Conservation (phyloP, 2,329 filamentous ascomycete species). For the Neodidymelliopsis sp. region DNA sequence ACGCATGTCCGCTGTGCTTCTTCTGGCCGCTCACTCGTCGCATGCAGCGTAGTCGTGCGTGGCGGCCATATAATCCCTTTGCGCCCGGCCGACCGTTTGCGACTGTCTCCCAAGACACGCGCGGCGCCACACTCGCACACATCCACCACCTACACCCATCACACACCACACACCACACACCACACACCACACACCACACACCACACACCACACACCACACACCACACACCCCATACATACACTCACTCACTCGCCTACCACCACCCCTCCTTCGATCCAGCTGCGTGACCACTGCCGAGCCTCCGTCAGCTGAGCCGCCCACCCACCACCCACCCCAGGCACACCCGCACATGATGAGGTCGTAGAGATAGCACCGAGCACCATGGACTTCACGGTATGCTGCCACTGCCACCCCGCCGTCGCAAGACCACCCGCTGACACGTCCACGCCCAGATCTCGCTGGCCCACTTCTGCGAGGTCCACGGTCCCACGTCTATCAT, state of each 20-base stretch:
- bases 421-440: conserved; percentile 28
- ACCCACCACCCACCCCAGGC: conserved; percentile 35
- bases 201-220: conserved; percentile 17
- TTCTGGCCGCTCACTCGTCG: conserved; percentile 9
- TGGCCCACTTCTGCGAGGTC: conserved; percentile 69
- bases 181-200: conserved; percentile 28
- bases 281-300: conserved; percentile 19
- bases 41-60: conserved; percentile 16
- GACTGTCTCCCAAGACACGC: conserved; percentile 18
- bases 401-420: conserved; percentile 31
- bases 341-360: conserved; percentile 38
- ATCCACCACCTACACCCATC: conserved; percentile 19
- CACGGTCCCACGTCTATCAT: conserved; percentile 69
- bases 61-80: conserved; percentile 26
- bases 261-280: background rate
- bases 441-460: conserved; percentile 59
- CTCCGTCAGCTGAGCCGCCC: conserved; percentile 47
- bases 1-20: conserved; percentile 18
- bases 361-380: conserved; percentile 37
- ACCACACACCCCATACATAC: conserved; percentile 4
- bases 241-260: too few species aligned
- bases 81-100: conserved; percentile 28
- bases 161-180: conserved; percentile 38
- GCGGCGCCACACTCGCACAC: conserved; percentile 14
- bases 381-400: conserved; percentile 53